Evolutionary conservation across 2,329 filamentous ascomycete species (phyloP).

Genomic region (Exserohilum turcica): DNA sequence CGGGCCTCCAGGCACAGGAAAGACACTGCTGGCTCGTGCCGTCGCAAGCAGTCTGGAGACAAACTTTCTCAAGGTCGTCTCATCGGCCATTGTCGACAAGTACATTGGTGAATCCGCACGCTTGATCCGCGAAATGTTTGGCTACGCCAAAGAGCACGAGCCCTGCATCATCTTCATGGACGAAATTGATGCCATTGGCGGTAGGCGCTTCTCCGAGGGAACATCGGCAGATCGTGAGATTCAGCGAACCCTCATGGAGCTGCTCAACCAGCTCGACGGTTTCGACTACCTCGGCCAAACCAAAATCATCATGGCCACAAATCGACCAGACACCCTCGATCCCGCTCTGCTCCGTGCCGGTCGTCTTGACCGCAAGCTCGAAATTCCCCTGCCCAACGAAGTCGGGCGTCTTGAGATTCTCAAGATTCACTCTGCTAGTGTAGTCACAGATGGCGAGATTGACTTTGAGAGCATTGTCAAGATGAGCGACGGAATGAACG

Average conservation of each 20-base stretch:
- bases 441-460: conserved; percentile 90
- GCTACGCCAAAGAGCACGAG: conserved; percentile 98
- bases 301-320: conserved; percentile 99
- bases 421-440: conserved; percentile 91
- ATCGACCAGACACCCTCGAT: conserved; percentile 94
- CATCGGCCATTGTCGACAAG: conserved; percentile 98
- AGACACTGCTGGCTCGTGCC: conserved; percentile 90
- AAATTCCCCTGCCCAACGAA: conserved; percentile 96
- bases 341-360: conserved; percentile 90
- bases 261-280: conserved; percentile 96
- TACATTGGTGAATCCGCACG: conserved; percentile 98
- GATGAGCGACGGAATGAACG: conserved; percentile 98
- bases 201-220: conserved; percentile 93
- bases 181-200: conserved; percentile 98
- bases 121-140: conserved; percentile 98
- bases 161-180: conserved; percentile 99
- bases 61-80: conserved; percentile 98
- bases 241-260: conserved; percentile 96
- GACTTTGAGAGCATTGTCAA: conserved; percentile 99
- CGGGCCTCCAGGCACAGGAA: conserved; percentile 94
- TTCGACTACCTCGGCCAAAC: conserved; percentile 99
- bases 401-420: conserved; percentile 94
- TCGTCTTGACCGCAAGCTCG: conserved; percentile 94
- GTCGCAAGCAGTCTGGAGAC: conserved; percentile 97
- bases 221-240: conserved; percentile 98